Evolutionary conservation across 192 early-diverging fungal genomes (phyloP), one percentile per base, ranked within the genome.

Genomic region (Linnemannia exigua): DNA sequence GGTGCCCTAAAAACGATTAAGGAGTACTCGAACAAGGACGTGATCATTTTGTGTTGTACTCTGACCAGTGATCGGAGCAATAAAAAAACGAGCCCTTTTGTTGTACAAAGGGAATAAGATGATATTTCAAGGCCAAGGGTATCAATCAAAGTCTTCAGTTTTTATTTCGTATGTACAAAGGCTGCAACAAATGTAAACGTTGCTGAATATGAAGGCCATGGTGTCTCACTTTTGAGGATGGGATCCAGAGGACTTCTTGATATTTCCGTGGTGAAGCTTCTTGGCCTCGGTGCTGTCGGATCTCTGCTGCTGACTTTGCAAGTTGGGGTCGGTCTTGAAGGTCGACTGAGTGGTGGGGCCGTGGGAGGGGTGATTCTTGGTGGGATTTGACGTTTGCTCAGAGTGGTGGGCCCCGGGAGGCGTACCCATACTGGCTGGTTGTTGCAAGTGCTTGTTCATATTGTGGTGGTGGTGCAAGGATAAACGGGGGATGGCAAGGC

Each of bases 261-360:
- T n/a, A n/a, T 36, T 25, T 61, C 54, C 73, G 1, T 63, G 54
- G 54, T 63, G 54, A 36, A 28, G n/a, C 36, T 75, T 75, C 35
- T 75, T 52, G 73, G 35, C 54, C 54, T 75, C 51, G 54, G 73
- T 58, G 54, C 22, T 58, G 22, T 58, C 73, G 36, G 73, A 75
- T 35, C 51, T 75, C 73, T 75, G 73, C 37, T 70, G 41, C 36
- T 75, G 73, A 36, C 36, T 75, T 15, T 63, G 54, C 51, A 38
- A 58, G 73, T 75, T 75, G 22, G 73, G 73, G 22, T 75, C 36
- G 36, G 52, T 75, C 51, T 75, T 75, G 73, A 75, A 75, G 73
- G 73, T 75, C 52, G 73, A 75, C 73, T 75, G 73, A 28, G 73
- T 75, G 54, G 50, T 75, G 38, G 73, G 50, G 37, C 73, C 73